Percentiles rank a stretch among this genome's conserved stretches.
Evolutionary conservation across 2,329 filamentous ascomycete species (phyloP).

Genomic region (Cladosporium velox): DNA sequence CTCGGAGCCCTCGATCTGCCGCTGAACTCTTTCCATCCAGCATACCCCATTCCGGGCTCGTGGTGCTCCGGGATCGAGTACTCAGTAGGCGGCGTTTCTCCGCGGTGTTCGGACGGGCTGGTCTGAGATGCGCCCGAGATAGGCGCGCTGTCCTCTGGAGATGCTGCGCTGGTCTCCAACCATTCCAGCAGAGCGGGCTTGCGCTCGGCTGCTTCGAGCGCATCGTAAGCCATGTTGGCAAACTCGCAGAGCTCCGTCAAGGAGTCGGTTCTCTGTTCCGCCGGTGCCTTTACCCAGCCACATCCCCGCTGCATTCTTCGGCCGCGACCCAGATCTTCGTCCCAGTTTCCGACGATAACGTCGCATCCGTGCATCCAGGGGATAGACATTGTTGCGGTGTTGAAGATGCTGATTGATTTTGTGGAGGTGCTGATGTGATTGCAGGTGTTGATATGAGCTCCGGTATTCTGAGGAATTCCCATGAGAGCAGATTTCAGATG

Average conservation of each 20-base stretch:
- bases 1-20: constrained; percentile 3
- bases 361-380: not conserved
- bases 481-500: not conserved
- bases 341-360: not conserved
- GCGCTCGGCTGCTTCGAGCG: not conserved
- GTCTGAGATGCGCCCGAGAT: not conserved
- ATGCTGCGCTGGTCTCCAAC: not conserved
- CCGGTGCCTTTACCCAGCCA: not conserved
- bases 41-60: constrained; percentile 6
- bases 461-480: not conserved
- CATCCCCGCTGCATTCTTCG: not conserved
- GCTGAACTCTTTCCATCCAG: not conserved
- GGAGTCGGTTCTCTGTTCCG: not conserved
- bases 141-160: not conserved
- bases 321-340: not conserved
- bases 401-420: not conserved
- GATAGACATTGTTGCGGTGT: not conserved
- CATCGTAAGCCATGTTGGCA: not conserved
- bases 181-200: not conserved
- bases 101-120: not conserved
- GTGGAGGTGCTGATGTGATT: not conserved
- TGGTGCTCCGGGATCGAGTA: not conserved
- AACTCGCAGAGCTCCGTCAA: not conserved
- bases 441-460: not conserved
- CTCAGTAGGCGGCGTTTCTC: not conserved